A percentile compares a stretch with the other conserved stretches of the same genome.
phyloP scores from a whole-genome alignment of 805 yeast species.

The Teunomyces stri region DNA sequence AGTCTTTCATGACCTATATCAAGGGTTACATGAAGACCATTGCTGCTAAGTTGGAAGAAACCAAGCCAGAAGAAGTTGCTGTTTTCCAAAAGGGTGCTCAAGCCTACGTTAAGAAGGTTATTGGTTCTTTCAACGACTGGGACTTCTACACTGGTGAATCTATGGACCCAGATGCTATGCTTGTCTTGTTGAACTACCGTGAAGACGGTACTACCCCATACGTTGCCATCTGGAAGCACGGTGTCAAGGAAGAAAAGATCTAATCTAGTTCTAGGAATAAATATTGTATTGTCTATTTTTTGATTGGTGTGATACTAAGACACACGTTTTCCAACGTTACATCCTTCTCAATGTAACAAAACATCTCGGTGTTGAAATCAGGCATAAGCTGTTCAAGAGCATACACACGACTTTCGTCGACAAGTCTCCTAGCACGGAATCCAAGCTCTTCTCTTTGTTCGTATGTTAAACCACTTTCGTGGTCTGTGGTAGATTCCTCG shows the following conservation, averaged over 20 bases:
- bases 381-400: slow-evolving; percentile 37
- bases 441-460: slow-evolving; percentile 61
- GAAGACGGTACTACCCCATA: slow-evolving; percentile 98
- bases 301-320: slow-evolving; percentile 19
- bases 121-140: slow-evolving; percentile 97
- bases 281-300: slow-evolving; percentile 1
- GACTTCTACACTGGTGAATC: slow-evolving; percentile 99
- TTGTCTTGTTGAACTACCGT: slow-evolving; percentile 97
- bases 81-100: slow-evolving; percentile 97
- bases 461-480: slow-evolving; percentile 43
- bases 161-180: slow-evolving; percentile 99
- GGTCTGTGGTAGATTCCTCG: slow-evolving; percentile 18
- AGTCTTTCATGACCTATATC: slow-evolving; percentile 93
- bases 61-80: slow-evolving; percentile 82
- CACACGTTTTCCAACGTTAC: slow-evolving; percentile 73
- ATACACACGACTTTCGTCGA: slow-evolving; percentile 68
- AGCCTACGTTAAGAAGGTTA: slow-evolving; percentile 92
- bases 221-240: slow-evolving; percentile 99
- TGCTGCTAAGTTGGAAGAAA: slow-evolving; percentile 87
- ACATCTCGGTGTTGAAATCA: slow-evolving; percentile 48
- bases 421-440: slow-evolving; percentile 60
- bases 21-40: slow-evolving; percentile 98
- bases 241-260: slow-evolving; percentile 85
- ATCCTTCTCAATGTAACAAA: slow-evolving; percentile 55
- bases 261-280: slow-evolving; percentile 32